Conservation (phyloP, 1,284 basidiomycete genomes). For the Lignosus rhinocerotis region DNA sequence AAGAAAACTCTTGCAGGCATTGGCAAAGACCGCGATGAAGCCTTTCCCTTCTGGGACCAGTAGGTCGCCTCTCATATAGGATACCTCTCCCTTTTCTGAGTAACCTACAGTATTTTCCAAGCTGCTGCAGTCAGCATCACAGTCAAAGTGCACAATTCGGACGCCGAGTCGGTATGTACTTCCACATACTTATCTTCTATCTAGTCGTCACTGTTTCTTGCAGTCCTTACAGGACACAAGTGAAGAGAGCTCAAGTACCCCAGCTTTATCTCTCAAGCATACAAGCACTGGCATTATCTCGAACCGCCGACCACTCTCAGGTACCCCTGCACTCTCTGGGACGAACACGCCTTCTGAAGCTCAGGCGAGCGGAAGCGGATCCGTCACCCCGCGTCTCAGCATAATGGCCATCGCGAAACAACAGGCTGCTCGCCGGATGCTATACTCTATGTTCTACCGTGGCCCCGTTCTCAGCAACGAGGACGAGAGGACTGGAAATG, state of each 20-base stretch:
- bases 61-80: constrained; percentile 42
- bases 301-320: constrained; percentile 59
- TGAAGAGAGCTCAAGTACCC: constrained; percentile 24
- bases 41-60: constrained; percentile 97
- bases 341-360: constrained; percentile 43
- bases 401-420: constrained; percentile 71
- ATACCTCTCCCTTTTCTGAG: not conserved
- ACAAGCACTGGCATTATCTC: constrained; percentile 80
- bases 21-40: constrained; percentile 90
- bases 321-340: constrained; percentile 51
- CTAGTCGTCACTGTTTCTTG: not conserved
- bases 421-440: constrained; percentile 69
- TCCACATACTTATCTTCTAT: constrained; percentile 8
- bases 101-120: constrained; percentile 64
- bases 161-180: constrained; percentile 42
- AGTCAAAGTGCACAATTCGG: constrained; percentile 57
- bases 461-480: constrained; percentile 65
- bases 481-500: constrained; percentile 16
- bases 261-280: constrained; percentile 43
- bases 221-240: constrained; percentile 24
- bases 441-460: constrained; percentile 83
- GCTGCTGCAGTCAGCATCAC: constrained; percentile 78
- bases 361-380: constrained; percentile 31
- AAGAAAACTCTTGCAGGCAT: constrained; percentile 85
- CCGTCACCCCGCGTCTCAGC: constrained; percentile 42